Base-by-base conservation (phyloP, 2,329 filamentous ascomycete species). In the Fusarium sp. region DNA sequence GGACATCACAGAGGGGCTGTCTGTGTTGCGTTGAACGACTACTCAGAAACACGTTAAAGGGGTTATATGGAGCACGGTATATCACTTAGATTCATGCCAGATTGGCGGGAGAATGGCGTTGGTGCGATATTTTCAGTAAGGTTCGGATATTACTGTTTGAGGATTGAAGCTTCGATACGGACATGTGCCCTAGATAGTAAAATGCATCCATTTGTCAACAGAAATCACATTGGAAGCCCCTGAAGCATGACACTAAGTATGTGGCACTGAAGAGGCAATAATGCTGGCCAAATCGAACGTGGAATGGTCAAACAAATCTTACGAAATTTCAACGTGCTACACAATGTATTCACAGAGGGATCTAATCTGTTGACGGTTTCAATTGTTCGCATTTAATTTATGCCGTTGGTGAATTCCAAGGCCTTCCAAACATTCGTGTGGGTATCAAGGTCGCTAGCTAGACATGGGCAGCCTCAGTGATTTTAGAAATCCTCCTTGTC, bases 1-100 rank as follows among this genome's bases (percentile, higher is more conserved):
- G 95, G 95, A 12, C 95, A 98, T 80, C 95, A 98, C 81, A 89
- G 95, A 41, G 95, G 95, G 48, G 94, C 95, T 8, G 94, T 98
- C 1, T 98, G 95, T 79, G 95, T 98, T 42, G 95, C 95, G 20
- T 85, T 98, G 73, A 98, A 98, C 81, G 95, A 98, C 80, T 94
- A 94, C 81, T 90, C 89, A 18, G 89, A 91, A 81, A 84, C 87
- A 39, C 84, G 87, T 24, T 83, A 68, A 79, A 52, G 44, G n/a
- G 48, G 39, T 45, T 51, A 57, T 62, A 59, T 55, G 39, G 62
- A 55, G 63, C 48, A 61, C 42, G 59, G 54, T 32, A 65, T 55
- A 73, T 62, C 61, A 55, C 60, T 71, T 71, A 54, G 50, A 52
- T 70, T 72, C 51, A 62, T 52, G 60, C 34, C 51, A 17, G 63